These are phyloP conservation scores for Helicocarpus griseus DNA, from an alignment of 2,329 filamentous ascomycete species.

Conservation along the genomic window DNA sequence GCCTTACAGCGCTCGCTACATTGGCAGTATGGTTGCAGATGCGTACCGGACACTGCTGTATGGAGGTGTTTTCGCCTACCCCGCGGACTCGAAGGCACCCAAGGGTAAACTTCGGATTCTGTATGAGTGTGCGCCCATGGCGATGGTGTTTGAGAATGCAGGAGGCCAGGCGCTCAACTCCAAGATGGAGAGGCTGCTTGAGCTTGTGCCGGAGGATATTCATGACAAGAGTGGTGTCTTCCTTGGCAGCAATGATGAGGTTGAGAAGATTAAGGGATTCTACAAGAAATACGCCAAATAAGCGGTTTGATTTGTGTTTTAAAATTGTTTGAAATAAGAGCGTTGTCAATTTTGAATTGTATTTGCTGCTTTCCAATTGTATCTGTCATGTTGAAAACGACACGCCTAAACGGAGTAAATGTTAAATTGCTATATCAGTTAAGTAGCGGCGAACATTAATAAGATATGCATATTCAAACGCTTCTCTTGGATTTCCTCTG, in stretches of 20 bases:
- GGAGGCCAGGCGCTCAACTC: conserved; percentile 88
- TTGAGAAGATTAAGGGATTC: conserved; percentile 86
- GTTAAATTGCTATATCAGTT: not conserved
- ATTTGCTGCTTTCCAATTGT: not conserved
- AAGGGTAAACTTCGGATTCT: conserved; percentile 97
- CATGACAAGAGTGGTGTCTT: conserved; percentile 95
- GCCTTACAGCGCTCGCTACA: conserved; percentile 91
- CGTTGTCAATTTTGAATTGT: not conserved
- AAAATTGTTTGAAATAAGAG: not conserved
- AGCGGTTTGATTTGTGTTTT: not conserved
- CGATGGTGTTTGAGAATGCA: conserved; percentile 96
- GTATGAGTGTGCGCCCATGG: conserved; percentile 98
- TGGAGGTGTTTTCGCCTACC: conserved; percentile 95
- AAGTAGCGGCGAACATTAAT: not conserved
- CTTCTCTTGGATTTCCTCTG: too few species aligned
- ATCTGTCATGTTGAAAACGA: not conserved
- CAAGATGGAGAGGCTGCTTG: conserved; percentile 82
- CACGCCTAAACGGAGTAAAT: not conserved
- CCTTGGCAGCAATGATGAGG: conserved; percentile 86
- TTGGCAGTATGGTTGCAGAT: conserved; percentile 96
- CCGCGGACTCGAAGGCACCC: conserved; percentile 93
- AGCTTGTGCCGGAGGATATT: conserved; percentile 81
- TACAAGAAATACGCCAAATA: conserved; percentile 45
- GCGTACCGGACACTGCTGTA: conserved; percentile 93
- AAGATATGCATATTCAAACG: too few species aligned